These are phyloP conservation scores for Stylosanthes scabra DNA, from an alignment of 331 rosid species.

Conservation along the genomic window DNA sequence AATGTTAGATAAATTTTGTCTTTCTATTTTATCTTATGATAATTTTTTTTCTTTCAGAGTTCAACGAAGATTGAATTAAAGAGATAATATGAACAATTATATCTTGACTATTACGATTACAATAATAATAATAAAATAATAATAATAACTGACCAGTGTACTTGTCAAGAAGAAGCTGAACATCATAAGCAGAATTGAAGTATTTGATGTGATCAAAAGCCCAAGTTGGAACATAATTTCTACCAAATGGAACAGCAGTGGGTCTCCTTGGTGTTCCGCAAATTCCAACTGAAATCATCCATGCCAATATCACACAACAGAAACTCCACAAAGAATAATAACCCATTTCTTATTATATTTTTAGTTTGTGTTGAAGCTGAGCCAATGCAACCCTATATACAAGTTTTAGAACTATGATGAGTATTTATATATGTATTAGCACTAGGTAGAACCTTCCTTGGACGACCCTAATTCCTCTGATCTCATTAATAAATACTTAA, in stretches of 20 bases:
- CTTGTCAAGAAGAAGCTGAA: constrained; percentile 78
- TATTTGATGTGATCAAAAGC: constrained; percentile 94
- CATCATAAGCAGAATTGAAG: constrained; percentile 66
- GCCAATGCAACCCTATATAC: neutral
- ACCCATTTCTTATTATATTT: constrained; percentile 43
- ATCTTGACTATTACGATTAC: too few species aligned
- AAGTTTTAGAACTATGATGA: neutral
- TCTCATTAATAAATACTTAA: too few species aligned
- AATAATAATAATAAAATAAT: too few species aligned
- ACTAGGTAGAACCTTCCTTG: neutral
- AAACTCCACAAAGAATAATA: constrained; percentile 40
- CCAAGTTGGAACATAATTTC: constrained; percentile 90
- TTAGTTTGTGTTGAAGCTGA: neutral
- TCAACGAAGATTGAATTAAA: too few species aligned
- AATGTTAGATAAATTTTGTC: too few species aligned
- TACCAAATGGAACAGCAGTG: constrained; percentile 64
- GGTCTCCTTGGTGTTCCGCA: constrained; percentile 60
- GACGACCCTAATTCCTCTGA: neutral
- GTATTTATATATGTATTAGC: constrained; percentile 17
- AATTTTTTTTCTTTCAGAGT: too few species aligned
- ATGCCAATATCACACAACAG: constrained; percentile 38
- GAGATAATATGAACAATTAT: too few species aligned
- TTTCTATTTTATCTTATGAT: too few species aligned
- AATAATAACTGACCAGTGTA: constrained; percentile 57
- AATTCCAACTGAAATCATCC: constrained; percentile 42